Evolutionary conservation across 176 grass and related monocot genomes (phyloP), one percentile per base, ranked within the genome.

Genomic region (Cenchrus fungigraminus): DNA sequence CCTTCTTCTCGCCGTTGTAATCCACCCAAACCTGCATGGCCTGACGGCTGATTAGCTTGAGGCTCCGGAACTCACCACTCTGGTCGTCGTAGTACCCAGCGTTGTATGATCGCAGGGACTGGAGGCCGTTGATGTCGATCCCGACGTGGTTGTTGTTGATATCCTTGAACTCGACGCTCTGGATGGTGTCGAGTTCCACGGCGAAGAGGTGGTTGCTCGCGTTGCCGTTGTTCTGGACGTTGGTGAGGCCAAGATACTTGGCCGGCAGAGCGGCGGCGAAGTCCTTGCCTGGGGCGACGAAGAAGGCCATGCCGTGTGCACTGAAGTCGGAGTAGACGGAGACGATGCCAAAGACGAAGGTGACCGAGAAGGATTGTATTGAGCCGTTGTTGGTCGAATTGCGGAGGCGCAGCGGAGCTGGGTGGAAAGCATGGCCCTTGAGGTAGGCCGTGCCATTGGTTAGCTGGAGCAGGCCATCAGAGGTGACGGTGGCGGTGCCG

Each of bases 371-470:
- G 29, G 79, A 82, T 17, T 5, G 42, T 32, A 31, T 22, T 10
- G 51, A 59, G 56, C 22, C 50, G 31, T 32, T 32, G 8, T 71
- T 19, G 43, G 15, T 12, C 0, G 29, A 49, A 1, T 70, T 34
- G 15, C 14, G 14, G 66, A 65, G 25, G 28, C 28, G 62, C 2
- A 65, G 25, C 5, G 79, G 29, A 13, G 31, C 3, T 4, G 65
- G 79, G 20, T 58, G 51, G 56, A 84, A 65, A 11, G 47, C 82
- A 7, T 84, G 82, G 82, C 71, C 82, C 20, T 54, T 76, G 3
- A 7, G 0, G 19, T 14, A 0, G 0, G 0, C 0, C 3, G 4
- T 37, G 71, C 25, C 20, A 47, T 77, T 68, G 0, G 72, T 84
- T 6, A 84, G 71, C 46, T 9, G 20, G 0, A 84, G 72, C 15